phyloP scores from a whole-genome alignment of 2,329 filamentous ascomycete genomes.

The Corniculantispora saksenae region DNA sequence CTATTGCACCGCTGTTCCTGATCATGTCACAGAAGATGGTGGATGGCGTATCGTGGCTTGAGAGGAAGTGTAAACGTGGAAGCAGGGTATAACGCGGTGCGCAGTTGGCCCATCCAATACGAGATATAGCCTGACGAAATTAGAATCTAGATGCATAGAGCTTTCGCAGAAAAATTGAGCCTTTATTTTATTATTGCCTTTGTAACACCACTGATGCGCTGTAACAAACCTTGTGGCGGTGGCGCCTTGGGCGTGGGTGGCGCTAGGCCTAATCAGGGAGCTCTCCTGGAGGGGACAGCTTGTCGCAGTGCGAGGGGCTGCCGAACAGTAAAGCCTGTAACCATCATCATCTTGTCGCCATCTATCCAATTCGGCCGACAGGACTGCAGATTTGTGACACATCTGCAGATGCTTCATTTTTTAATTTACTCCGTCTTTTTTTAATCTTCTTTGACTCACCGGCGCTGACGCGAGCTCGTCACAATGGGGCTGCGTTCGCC shows the following conservation, averaged over 20 bases:
- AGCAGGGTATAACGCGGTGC: no score
- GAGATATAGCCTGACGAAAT: no score
- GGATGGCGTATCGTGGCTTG: neutral
- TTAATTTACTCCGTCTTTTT: neutral
- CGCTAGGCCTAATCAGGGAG: constrained; percentile 16
- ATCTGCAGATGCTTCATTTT: constrained; percentile 14
- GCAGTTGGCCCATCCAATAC: no score
- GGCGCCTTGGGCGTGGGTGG: neutral
- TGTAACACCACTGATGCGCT: no score
- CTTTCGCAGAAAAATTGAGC: no score
- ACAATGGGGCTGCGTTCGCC: constrained; percentile 15
- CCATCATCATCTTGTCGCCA: constrained; percentile 9
- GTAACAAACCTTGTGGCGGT: neutral
- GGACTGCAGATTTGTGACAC: neutral
- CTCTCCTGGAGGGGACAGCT: constrained; percentile 18
- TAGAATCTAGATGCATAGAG: no score
- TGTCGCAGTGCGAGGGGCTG: constrained; percentile 13
- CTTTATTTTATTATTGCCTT: no score
- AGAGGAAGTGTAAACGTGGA: neutral
- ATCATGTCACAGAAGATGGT: constrained; percentile 1
- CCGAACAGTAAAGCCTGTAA: neutral
- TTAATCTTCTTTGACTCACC: neutral
- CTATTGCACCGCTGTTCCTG: constrained; percentile 20
- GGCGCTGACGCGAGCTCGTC: constrained; percentile 7
- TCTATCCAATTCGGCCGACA: constrained; percentile 9